Evolutionary conservation across 371 early-diverging fungal species (phyloP).

Genomic region (Mortierella sp.): DNA sequence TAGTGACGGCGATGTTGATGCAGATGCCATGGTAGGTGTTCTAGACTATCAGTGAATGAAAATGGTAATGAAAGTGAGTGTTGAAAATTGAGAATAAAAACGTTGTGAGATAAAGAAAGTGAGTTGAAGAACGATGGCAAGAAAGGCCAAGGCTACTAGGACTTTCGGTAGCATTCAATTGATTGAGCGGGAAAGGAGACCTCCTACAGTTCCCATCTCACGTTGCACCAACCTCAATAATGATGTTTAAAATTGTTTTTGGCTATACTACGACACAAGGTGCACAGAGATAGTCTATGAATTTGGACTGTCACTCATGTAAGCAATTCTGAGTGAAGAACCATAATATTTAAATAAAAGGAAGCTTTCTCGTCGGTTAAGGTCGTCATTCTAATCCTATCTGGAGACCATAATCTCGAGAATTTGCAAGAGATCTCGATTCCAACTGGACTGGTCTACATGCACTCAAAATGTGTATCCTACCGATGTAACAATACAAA

Average conservation of each 20-base stretch:
- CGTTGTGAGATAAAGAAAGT: too few relatives aligned
- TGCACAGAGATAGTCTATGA: background rate
- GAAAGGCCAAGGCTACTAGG: background rate
- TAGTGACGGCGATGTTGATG: background rate
- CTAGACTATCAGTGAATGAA: background rate
- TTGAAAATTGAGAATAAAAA: background rate
- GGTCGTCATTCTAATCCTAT: slow-evolving; percentile 13
- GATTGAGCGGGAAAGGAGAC: background rate
- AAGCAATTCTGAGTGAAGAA: background rate
- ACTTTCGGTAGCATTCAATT: background rate
- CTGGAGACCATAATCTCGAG: slow-evolving; percentile 5
- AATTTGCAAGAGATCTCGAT: slow-evolving; percentile 13
- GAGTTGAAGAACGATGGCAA: too few relatives aligned
- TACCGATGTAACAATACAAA: background rate
- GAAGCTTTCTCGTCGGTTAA: background rate
- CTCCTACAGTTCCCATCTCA: slow-evolving; percentile 3
- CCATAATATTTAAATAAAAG: background rate
- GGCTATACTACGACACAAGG: background rate
- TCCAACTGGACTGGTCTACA: slow-evolving; percentile 3
- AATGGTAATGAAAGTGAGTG: background rate
- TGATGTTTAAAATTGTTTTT: background rate
- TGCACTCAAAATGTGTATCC: background rate
- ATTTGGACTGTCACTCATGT: background rate
- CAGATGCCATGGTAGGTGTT: background rate
- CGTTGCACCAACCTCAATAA: slow-evolving; percentile 3